Evolutionary conservation across 495 filamentous ascomycete genomes (phyloP).

Genomic region (Xylaria nigripes): DNA sequence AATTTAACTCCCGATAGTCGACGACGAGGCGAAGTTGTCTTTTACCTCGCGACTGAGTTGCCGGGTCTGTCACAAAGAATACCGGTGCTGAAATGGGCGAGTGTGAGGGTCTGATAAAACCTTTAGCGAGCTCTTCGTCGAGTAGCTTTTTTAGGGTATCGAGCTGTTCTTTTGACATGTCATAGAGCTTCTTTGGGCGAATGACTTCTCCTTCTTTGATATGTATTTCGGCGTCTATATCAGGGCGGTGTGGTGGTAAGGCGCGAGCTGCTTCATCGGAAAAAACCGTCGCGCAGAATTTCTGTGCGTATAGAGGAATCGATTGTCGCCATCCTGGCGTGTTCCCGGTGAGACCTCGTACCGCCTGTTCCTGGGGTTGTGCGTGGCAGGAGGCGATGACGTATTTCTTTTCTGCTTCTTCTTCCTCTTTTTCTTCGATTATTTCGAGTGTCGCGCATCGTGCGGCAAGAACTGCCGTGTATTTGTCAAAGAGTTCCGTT

Average conservation of each 20-base stretch:
- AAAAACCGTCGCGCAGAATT: neutral
- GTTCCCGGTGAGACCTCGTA: neutral
- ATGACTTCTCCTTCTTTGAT: neutral
- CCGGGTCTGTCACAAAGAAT: neutral
- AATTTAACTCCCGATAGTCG: neutral
- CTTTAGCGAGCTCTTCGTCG: neutral
- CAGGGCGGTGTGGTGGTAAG: neutral
- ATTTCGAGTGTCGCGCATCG: neutral
- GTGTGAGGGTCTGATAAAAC: neutral
- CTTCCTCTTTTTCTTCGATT: neutral
- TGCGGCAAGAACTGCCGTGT: neutral
- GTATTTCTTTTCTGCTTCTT: neutral
- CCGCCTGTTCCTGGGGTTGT: neutral
- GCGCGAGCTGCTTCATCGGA: neutral
- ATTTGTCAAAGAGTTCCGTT: neutral
- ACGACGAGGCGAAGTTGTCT: neutral
- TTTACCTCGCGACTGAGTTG: neutral
- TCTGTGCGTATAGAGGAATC: neutral
- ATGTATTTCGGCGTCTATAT: neutral
- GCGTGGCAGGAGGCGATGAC: neutral
- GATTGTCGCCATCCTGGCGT: neutral
- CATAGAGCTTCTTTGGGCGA: neutral
- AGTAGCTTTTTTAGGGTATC: neutral
- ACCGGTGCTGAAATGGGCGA: neutral
- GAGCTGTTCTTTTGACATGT: neutral